Evolutionary conservation across 2,329 filamentous ascomycete genomes (phyloP), one percentile per base, ranked within the genome.

Genomic region (Nemania diffusa): DNA sequence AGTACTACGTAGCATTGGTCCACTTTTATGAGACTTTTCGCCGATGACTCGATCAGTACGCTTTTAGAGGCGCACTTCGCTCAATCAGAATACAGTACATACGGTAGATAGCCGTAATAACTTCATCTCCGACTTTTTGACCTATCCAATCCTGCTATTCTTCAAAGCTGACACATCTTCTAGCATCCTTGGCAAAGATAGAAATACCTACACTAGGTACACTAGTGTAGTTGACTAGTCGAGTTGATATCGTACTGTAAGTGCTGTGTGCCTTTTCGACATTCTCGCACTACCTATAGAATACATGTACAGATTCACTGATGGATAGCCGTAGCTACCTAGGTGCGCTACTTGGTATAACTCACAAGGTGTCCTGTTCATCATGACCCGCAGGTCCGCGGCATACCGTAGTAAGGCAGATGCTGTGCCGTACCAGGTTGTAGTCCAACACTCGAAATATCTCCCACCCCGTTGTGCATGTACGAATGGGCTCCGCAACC

Each of bases 1-100:
- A 34, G 61, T 68, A 56, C 62, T 62, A 67, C 65, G 61, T 64
- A 64, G 34, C 57, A 65, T 62, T 27, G 15, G 15, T n/a, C 66
- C 66, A 42, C 48, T 50, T 56, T 40, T 27, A 40, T 20, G 42
- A 26, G 40, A 52, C n/a, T 32, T 59, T n/a, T 62, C 65, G 57
- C 27, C 58, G 65, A 44, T 65, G 65, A 68, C 52, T 64, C 32
- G 42, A 24, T 29, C 53, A 32, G 29, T 26, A 34, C 48, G n/a
- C 55, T 32, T 20, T 29, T 34, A 1, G 29, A 20, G 3, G 20
- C 65, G 52, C 61, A 51, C 13, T 56, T 57, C 50, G 57, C 44
- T 65, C 52, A 60, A 65, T 68, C 62, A 65, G 58, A 65, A 51
- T 27, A 15, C 17, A 4, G 40, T 32, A 32, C 29, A 32, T 32